These are phyloP conservation scores for Chalciporus sp. DNA, from an alignment of 1,284 basidiomycete genomes.

Conservation along the genomic window DNA sequence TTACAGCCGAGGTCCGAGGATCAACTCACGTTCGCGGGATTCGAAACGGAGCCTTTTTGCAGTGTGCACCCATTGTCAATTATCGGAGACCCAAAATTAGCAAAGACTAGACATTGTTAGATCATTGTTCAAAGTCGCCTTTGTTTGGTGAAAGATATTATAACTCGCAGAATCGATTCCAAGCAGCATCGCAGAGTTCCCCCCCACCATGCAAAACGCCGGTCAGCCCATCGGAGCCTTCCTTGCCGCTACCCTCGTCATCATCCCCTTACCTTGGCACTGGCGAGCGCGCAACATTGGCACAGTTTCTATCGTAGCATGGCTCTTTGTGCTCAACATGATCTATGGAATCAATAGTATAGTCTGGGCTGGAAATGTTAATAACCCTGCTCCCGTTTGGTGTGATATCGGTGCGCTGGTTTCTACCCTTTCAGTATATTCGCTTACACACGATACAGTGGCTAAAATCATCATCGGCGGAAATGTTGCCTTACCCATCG, in stretches of 20 bases:
- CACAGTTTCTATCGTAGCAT: slow-evolving; percentile 52
- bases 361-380: slow-evolving; percentile 52
- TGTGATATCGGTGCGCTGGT: slow-evolving; percentile 52
- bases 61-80: too few relatives aligned
- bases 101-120: too few relatives aligned
- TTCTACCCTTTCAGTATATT: background rate
- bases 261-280: slow-evolving; percentile 42
- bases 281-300: slow-evolving; percentile 53
- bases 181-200: background rate
- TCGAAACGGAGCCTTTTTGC: too few relatives aligned
- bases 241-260: slow-evolving; percentile 32
- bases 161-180: too few relatives aligned
- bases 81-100: too few relatives aligned
- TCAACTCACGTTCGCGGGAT: too few relatives aligned
- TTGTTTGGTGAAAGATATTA: too few relatives aligned
- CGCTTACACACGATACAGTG: slow-evolving; percentile 26
- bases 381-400: slow-evolving; percentile 50
- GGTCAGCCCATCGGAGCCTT: slow-evolving; percentile 34
- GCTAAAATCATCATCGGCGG: slow-evolving; percentile 41
- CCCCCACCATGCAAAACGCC: background rate
- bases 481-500: slow-evolving; percentile 49
- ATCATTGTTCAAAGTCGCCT: too few relatives aligned
- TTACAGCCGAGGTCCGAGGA: too few relatives aligned
- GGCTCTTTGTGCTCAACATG: slow-evolving; percentile 54
- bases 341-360: slow-evolving; percentile 54